A percentile compares a stretch with the other conserved stretches of the same genome.
Evolutionary conservation across 805 yeast genomes (phyloP).

Genomic region (Teunomyces lycoperdinae): DNA sequence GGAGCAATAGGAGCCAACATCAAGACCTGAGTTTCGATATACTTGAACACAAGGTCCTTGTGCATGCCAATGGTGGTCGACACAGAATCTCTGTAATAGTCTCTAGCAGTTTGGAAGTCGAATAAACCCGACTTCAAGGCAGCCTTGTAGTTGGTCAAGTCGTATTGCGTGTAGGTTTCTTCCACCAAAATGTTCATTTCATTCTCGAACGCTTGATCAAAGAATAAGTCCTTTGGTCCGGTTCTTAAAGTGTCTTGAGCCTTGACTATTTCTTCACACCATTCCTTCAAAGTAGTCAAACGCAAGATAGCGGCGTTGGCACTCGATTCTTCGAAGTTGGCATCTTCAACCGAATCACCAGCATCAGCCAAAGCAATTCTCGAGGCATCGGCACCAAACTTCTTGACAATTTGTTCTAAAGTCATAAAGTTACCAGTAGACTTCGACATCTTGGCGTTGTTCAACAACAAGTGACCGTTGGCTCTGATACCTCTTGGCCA

Average conservation of each 20-base stretch:
- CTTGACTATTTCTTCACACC: conserved; percentile 80
- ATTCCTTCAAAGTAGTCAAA: conserved; percentile 86
- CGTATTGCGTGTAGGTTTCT: conserved; percentile 68
- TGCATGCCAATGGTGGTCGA: conserved; percentile 65
- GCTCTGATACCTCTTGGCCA: conserved; percentile 96
- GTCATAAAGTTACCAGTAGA: conserved; percentile 97
- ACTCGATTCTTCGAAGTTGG: conserved; percentile 92
- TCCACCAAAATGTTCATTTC: conserved; percentile 85
- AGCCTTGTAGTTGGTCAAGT: conserved; percentile 72
- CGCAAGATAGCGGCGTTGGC: conserved; percentile 98
- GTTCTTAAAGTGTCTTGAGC: conserved; percentile 46
- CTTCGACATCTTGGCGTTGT: conserved; percentile 97
- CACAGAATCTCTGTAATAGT: conserved; percentile 86
- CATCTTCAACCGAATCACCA: conserved; percentile 96
- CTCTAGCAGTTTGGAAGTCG: conserved; percentile 93
- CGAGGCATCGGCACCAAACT: conserved; percentile 96
- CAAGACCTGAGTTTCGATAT: conserved; percentile 83
- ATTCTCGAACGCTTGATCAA: conserved; percentile 87
- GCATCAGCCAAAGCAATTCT: conserved; percentile 98
- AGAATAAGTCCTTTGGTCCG: conserved; percentile 57
- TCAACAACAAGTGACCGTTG: conserved; percentile 92
- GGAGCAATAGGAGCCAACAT: conserved; percentile 92
- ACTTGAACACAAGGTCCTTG: conserved; percentile 72
- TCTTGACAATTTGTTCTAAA: conserved; percentile 73
- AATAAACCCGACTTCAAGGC: conserved; percentile 90